Base-by-base conservation (phyloP, 805 yeast species). In the Saturnispora silvae region DNA sequence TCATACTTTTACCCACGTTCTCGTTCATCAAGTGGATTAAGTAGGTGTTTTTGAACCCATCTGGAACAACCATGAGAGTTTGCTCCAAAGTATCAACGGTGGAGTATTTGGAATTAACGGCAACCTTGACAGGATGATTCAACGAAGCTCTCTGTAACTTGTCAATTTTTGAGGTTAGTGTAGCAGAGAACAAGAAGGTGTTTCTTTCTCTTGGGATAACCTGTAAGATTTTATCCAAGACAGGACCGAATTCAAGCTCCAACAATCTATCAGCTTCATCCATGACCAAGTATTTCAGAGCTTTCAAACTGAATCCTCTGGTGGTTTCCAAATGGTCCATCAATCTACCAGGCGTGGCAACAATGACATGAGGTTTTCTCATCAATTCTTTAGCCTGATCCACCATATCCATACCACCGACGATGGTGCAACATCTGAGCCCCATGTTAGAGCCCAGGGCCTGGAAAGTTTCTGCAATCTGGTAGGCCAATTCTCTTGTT, bases 401-500 rank as follows among this genome's bases (percentile, higher is more conserved):
- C 92, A 92, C 85, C 82, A 83, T 81, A 55, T 85, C 95, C 89
- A 92, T 87, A 44, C 98, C 98, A 49, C 98, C 98, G 26, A 92
- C 96, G 45, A 89, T 73, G 40, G 94, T 86, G 3, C 77, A 77
- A 17, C 89, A 69, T 51, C 94, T 69, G n/a, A 89, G 71, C 2
- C 97, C 98, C 95, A 92, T 92, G 7, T 75, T 63, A 1, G 83
- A 63, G 0, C 98, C 98, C 34, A 92, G 60, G 0, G 97, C 96
- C 52, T 87, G 95, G 55, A 92, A 92, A 7, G 96, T 89, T 52
- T 86, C 95, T 46, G 87, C 80, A 48, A 92, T 92, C 54, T 81
- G 94, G 54, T 76, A 79, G 0, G 92, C 94, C 52, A 81, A 63
- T 61, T 81, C 94, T 65, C 94, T 71, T 1, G 94, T 81, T 39